Evolutionary conservation across 495 filamentous ascomycete species (phyloP).

Genomic region (Thermochaetoides thermophila): DNA sequence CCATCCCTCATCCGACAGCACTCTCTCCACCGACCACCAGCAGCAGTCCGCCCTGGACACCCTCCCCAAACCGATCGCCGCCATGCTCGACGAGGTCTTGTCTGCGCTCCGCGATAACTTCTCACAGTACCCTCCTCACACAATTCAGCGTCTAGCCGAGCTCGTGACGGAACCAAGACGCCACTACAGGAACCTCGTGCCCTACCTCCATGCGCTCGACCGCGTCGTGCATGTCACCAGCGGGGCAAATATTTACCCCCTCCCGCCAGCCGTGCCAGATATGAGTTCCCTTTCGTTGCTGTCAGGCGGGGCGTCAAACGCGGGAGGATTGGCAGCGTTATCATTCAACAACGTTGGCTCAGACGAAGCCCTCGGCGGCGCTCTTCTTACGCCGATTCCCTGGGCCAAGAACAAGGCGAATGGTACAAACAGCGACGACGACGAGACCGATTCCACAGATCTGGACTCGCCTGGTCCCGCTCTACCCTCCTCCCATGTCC

Average conservation of each 20-base stretch:
- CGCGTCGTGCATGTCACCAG: conserved; percentile 88
- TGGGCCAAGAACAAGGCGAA: conserved; percentile 45
- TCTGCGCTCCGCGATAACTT: conserved; percentile 56
- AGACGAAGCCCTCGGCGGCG: conserved; percentile 82
- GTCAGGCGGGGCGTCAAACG: conserved; percentile 21
- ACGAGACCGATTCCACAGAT: not conserved
- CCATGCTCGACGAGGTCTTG: conserved; percentile 50
- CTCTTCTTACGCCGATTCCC: conserved; percentile 83
- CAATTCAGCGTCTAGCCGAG: conserved; percentile 83
- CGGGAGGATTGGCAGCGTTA: too few relatives aligned
- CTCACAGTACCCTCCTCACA: conserved; percentile 66
- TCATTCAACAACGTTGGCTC: conserved; percentile 40
- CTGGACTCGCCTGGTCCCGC: not conserved
- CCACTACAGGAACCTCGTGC: conserved; percentile 66
- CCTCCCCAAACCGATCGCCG: conserved; percentile 48
- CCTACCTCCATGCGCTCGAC: conserved; percentile 82
- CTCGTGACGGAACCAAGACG: conserved; percentile 62
- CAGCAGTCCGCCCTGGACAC: conserved; percentile 15
- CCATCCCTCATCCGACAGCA: too few relatives aligned
- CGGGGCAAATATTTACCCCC: conserved; percentile 62
- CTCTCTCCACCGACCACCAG: not conserved
- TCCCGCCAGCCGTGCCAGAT: conserved; percentile 47
- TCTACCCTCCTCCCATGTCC: conserved; percentile 3
- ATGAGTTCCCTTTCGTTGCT: conserved; percentile 26
- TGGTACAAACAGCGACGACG: conserved; percentile 12